Conservation (phyloP, 345 rosid genomes). For the Dovyalis caffra region DNA sequence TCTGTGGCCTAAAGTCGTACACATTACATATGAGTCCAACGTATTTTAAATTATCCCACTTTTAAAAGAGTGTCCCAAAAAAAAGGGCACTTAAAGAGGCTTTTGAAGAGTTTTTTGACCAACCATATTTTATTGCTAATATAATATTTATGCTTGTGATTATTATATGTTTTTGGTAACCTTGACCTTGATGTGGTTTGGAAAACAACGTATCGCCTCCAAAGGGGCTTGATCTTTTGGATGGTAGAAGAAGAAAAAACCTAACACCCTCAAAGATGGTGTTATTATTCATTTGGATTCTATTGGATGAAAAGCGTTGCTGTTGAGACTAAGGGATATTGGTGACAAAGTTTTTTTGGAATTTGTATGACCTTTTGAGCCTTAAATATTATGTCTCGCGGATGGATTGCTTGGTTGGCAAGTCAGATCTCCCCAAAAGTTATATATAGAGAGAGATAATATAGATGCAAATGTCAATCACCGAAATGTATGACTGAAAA, state of each 20-base stretch:
- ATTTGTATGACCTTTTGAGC: slow-evolving; percentile 14
- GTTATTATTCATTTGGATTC: not conserved
- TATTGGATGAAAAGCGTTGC: not conserved
- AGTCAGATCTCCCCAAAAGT: not conserved
- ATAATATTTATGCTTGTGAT: not conserved
- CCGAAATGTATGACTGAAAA: not conserved
- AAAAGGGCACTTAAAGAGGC: not conserved
- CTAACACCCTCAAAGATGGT: slow-evolving; percentile 9
- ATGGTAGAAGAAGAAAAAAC: slow-evolving; percentile 27
- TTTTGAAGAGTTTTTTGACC: slow-evolving; percentile 6
- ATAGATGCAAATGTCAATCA: not conserved
- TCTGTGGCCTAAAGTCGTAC: slow-evolving; percentile 2
- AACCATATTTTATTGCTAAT: not conserved
- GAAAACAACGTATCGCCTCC: slow-evolving; percentile 4
- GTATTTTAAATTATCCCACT: not conserved
- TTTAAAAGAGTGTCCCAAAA: not conserved
- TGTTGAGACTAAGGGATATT: not conserved
- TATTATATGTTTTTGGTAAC: not conserved
- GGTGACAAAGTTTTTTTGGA: slow-evolving; percentile 17
- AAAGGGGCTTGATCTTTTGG: slow-evolving; percentile 9
- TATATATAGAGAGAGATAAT: not conserved
- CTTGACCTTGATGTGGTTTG: slow-evolving; percentile 1
- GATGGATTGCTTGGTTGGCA: slow-evolving; percentile 11
- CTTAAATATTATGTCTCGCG: not conserved
- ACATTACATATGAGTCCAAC: not conserved